A percentile compares a stretch with the other conserved stretches of the same genome.
phyloP scores from a whole-genome alignment of 345 rosid species.

The Cardamine occulta region DNA sequence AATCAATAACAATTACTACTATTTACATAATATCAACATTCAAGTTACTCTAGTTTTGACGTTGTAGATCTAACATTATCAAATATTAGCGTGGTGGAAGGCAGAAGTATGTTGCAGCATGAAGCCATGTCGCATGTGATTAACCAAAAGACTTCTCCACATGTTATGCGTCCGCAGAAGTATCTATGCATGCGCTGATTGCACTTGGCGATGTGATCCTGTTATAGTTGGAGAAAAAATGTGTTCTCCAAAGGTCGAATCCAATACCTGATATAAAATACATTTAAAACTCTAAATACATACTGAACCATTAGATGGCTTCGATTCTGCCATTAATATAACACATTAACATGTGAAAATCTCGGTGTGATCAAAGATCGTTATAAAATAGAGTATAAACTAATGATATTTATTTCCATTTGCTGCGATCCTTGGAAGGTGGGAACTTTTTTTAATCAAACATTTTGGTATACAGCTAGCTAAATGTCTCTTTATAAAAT shows the following conservation, averaged over 20 bases:
- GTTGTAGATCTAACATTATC: not conserved
- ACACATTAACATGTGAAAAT: not conserved
- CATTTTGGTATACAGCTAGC: not conserved
- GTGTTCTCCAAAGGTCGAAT: not conserved
- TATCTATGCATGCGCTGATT: not conserved
- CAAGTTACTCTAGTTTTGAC: not conserved
- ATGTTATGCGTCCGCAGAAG: not conserved
- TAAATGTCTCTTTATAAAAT: not conserved
- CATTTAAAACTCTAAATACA: not conserved
- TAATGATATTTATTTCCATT: not conserved
- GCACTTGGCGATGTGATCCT: slow-evolving; percentile 26
- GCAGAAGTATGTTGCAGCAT: not conserved
- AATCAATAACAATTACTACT: not conserved
- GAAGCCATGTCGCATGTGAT: not conserved
- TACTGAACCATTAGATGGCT: not conserved
- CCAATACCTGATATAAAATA: not conserved
- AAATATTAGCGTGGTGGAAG: not conserved
- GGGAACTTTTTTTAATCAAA: not conserved
- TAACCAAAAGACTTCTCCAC: not conserved
- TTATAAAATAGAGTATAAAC: not conserved
- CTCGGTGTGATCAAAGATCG: slow-evolving; percentile 2
- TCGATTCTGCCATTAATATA: not conserved
- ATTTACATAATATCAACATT: not conserved
- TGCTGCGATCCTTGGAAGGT: not conserved
- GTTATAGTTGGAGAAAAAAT: not conserved